These are phyloP conservation scores for Amanita exitialis DNA, from an alignment of 768 basidiomycete genomes.

Conservation along the genomic window DNA sequence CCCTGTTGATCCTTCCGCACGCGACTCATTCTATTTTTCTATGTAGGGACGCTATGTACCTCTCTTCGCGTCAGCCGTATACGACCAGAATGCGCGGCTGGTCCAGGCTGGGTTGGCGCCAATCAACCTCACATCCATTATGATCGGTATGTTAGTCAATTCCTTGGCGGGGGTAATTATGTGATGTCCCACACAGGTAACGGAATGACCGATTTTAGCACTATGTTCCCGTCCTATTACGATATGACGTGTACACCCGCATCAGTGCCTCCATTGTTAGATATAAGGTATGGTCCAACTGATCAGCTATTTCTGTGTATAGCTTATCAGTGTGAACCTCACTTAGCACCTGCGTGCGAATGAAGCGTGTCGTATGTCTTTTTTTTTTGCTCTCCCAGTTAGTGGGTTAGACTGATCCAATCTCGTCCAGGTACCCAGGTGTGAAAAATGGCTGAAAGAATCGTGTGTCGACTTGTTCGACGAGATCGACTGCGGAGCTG, in stretches of 20 bases:
- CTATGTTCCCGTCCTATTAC: conserved; percentile 27
- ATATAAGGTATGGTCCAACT: conserved; percentile 37
- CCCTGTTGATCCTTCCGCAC: background rate
- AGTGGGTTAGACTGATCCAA: background rate
- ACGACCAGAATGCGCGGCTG: conserved; percentile 57
- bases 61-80: conserved; percentile 66
- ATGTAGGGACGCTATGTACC: conserved; percentile 59
- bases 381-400: background rate
- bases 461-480: conserved; percentile 60
- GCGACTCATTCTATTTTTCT: background rate
- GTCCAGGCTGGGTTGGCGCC: conserved; percentile 40
- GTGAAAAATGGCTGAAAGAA: conserved; percentile 42
- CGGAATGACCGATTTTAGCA: conserved; percentile 48
- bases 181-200: conserved; percentile 32
- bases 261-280: conserved; percentile 34
- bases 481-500: conserved; percentile 52
- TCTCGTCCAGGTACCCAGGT: conserved; percentile 44
- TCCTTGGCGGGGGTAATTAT: background rate
- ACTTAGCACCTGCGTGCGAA: conserved; percentile 36
- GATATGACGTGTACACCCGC: conserved; percentile 48
- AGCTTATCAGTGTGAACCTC: conserved; percentile 24
- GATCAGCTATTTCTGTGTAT: conserved; percentile 16
- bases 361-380: conserved; percentile 45
- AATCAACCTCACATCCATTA: conserved; percentile 60
- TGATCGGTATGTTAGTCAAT: conserved; percentile 43